Evolutionary conservation across 257 asterid genomes (phyloP).

Genomic region (Penstemon barbatus): DNA sequence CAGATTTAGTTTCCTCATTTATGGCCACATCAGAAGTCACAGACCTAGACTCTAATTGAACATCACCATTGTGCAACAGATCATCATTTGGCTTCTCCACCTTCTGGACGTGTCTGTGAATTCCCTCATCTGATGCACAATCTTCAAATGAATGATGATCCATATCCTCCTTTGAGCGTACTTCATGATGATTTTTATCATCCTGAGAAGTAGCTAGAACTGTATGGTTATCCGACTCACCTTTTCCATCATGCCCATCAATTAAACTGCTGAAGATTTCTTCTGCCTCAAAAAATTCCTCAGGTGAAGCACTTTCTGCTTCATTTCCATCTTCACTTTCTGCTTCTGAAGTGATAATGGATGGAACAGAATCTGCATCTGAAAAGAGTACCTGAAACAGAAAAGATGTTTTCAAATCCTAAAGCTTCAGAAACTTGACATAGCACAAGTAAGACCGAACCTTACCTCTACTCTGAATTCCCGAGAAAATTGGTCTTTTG

Average conservation of each 20-base stretch:
- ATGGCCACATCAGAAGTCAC: constrained; percentile 38
- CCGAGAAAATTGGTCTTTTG: constrained; percentile 70
- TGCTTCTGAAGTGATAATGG: constrained; percentile 48
- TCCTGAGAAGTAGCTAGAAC: constrained; percentile 42
- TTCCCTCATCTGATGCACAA: constrained; percentile 73
- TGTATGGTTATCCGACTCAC: constrained; percentile 47
- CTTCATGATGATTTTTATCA: constrained; percentile 43
- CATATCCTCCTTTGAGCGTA: constrained; percentile 54
- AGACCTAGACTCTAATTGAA: constrained; percentile 29
- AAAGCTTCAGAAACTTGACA: constrained; percentile 38
- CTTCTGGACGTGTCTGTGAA: constrained; percentile 38
- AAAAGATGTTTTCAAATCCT: constrained; percentile 43
- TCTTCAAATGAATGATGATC: constrained; percentile 84
- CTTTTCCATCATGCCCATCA: constrained; percentile 71
- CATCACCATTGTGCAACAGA: constrained; percentile 33
- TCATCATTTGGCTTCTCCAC: constrained; percentile 26
- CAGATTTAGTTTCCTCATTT: constrained; percentile 34
- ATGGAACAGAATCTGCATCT: constrained; percentile 74
- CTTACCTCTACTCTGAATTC: constrained; percentile 93
- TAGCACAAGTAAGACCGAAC: constrained; percentile 37
- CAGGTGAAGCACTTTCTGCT: constrained; percentile 68
- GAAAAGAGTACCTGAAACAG: constrained; percentile 88
- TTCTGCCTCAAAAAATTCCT: constrained; percentile 95
- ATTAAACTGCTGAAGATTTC: constrained; percentile 78
- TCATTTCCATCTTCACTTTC: constrained; percentile 69